phyloP scores from a whole-genome alignment of 106 monocot species.

The Dendrobium huoshanense region DNA sequence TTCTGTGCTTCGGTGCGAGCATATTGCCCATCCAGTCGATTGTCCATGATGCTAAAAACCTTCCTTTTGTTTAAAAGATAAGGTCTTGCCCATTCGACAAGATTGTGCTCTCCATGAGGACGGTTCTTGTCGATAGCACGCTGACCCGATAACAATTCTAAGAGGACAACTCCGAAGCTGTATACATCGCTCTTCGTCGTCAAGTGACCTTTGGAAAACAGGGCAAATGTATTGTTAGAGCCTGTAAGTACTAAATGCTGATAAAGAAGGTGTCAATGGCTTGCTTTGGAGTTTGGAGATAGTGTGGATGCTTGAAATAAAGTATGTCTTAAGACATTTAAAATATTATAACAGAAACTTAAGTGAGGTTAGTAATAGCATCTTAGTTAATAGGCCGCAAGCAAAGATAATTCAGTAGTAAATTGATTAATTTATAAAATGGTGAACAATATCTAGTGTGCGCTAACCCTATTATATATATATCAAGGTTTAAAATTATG shows the following conservation, averaged over 20 bases:
- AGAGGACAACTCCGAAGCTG: slow-evolving; percentile 80
- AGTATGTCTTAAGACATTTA: too few species aligned
- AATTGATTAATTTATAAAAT: too few species aligned
- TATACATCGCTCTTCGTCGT: slow-evolving; percentile 77
- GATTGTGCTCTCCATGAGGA: too few species aligned
- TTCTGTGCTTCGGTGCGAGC: slow-evolving; percentile 44
- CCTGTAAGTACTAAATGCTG: background rate
- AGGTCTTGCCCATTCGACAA: slow-evolving; percentile 23
- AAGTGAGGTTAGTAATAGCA: too few species aligned
- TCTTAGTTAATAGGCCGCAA: too few species aligned
- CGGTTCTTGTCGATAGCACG: slow-evolving; percentile 43
- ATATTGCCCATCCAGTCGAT: slow-evolving; percentile 70
- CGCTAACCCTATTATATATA: too few species aligned
- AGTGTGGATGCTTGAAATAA: too few species aligned
- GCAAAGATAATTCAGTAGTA: too few species aligned
- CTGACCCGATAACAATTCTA: slow-evolving; percentile 70
- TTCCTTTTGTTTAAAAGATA: slow-evolving; percentile 59
- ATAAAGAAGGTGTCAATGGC: background rate
- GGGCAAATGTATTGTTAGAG: background rate
- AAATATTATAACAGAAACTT: too few species aligned
- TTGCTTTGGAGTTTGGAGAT: too few species aligned
- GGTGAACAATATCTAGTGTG: too few species aligned
- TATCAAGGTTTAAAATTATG: too few species aligned
- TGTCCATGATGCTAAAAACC: slow-evolving; percentile 50
- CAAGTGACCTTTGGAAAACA: slow-evolving; percentile 46